Evolutionary conservation across 169 alveolate species (phyloP).

Genomic region (Neospora caninum): DNA sequence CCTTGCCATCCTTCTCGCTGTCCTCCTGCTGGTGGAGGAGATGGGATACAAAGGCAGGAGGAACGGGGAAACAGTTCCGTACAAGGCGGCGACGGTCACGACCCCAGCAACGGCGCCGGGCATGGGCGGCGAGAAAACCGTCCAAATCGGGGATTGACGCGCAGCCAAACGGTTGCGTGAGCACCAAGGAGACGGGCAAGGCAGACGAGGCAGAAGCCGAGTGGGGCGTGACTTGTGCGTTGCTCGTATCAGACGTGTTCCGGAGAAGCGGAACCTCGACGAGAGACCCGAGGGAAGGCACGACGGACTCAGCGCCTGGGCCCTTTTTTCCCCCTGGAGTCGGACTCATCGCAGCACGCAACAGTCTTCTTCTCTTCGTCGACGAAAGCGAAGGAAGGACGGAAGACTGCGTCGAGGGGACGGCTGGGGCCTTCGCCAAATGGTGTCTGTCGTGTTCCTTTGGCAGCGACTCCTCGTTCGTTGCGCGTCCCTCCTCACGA

Average conservation of each 20-base stretch:
- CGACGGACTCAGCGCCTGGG: neutral
- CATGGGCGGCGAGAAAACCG: neutral
- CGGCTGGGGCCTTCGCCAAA: neutral
- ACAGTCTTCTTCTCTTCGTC: neutral
- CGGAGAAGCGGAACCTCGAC: neutral
- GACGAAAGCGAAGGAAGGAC: neutral
- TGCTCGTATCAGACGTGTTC: neutral
- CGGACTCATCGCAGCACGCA: neutral
- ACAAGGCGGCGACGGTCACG: neutral
- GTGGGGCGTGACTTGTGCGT: too few relatives aligned
- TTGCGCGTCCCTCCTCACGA: neutral
- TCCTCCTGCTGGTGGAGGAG: neutral
- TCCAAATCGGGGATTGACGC: neutral
- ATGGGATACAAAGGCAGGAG: neutral
- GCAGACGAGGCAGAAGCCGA: too few relatives aligned
- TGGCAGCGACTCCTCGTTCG: neutral
- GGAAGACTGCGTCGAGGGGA: neutral
- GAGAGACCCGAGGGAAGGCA: neutral
- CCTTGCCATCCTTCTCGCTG: neutral
- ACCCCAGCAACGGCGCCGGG: neutral
- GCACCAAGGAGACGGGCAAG: neutral
- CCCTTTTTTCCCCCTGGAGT: neutral
- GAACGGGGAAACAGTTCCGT: conserved; percentile 18
- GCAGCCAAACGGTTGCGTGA: neutral
- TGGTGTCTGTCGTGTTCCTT: neutral